Conservation (phyloP, 495 filamentous ascomycete species). For the Penicillium crystallinum region DNA sequence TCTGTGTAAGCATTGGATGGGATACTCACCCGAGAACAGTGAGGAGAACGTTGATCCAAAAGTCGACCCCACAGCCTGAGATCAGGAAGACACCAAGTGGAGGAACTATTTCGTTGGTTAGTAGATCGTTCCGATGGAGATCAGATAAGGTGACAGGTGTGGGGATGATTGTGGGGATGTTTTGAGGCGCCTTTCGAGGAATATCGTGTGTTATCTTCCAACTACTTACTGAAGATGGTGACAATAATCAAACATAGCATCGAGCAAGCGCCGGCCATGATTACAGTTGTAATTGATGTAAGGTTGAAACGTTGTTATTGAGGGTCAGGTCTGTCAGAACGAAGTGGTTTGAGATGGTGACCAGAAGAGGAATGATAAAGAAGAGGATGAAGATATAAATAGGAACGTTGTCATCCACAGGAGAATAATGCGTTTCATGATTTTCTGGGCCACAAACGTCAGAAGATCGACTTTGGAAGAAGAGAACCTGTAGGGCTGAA, state of each 20-base stretch:
- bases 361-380: conserved; percentile 24
- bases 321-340: not conserved
- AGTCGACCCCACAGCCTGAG: conserved; percentile 58
- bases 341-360: conserved; percentile 19
- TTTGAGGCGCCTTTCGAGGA: too few species aligned
- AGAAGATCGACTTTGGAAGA: conserved; percentile 12
- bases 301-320: not conserved
- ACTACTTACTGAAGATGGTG: conserved; percentile 52
- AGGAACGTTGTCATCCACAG: conserved; percentile 26
- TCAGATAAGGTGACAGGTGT: not conserved
- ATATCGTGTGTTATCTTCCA: not conserved
- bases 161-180: not conserved
- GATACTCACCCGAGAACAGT: conserved; percentile 54
- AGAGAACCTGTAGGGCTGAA: conserved; percentile 5
- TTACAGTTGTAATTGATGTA: conserved; percentile 3
- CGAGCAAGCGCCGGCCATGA: conserved; percentile 34
- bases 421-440: conserved; percentile 28
- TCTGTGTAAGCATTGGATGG: not conserved
- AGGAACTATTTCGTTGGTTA: conserved; percentile 44
- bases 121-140: not conserved
- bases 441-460: conserved; percentile 16
- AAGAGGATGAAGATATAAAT: conserved; percentile 32
- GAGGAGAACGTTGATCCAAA: conserved; percentile 60
- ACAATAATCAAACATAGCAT: conserved; percentile 50
- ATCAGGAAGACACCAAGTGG: conserved; percentile 60